A percentile compares a stretch with the other conserved stretches of the same genome.
phyloP scores from a whole-genome alignment of 352 stramenopile genomes.

The Pythium dissotocum region DNA sequence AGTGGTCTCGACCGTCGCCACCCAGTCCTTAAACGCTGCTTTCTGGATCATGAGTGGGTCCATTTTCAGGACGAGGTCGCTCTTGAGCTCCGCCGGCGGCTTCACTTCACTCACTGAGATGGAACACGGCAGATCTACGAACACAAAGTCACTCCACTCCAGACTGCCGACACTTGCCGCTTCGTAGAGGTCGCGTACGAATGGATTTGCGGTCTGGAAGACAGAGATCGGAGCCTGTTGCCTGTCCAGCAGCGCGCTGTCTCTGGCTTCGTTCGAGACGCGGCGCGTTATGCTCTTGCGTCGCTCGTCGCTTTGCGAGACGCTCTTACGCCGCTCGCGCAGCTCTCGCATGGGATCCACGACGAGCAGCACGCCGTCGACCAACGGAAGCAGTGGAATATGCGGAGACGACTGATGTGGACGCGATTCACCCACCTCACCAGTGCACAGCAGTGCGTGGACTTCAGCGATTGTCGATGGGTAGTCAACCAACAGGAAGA shows the following conservation, averaged over 20 bases:
- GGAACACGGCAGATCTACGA: constrained; percentile 46
- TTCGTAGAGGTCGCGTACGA: constrained; percentile 45
- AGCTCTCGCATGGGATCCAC: constrained; percentile 34
- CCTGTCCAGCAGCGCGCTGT: constrained; percentile 13
- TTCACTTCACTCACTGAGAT: constrained; percentile 23
- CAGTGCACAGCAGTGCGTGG: constrained; percentile 41
- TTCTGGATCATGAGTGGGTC: constrained; percentile 47
- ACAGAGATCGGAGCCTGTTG: constrained; percentile 23
- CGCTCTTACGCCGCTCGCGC: constrained; percentile 33
- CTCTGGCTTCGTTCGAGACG: constrained; percentile 9
- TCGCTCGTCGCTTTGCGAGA: constrained; percentile 25
- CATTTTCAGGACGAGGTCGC: constrained; percentile 36
- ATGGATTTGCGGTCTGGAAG: constrained; percentile 44
- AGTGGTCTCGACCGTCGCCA: constrained; percentile 44
- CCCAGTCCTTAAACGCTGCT: constrained; percentile 65
- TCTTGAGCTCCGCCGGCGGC: constrained; percentile 31
- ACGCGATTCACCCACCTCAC: constrained; percentile 29
- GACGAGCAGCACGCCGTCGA: constrained; percentile 61
- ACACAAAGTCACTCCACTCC: constrained; percentile 81
- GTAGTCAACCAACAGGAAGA: constrained; percentile 69
- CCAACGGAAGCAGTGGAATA: constrained; percentile 50
- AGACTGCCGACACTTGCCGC: constrained; percentile 44
- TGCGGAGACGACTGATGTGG: constrained; percentile 12
- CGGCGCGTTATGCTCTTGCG: constrained; percentile 18
- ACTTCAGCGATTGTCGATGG: constrained; percentile 50